Evolutionary conservation across 2,329 filamentous ascomycete species (phyloP).

Genomic region (Colletotrichum sp.): DNA sequence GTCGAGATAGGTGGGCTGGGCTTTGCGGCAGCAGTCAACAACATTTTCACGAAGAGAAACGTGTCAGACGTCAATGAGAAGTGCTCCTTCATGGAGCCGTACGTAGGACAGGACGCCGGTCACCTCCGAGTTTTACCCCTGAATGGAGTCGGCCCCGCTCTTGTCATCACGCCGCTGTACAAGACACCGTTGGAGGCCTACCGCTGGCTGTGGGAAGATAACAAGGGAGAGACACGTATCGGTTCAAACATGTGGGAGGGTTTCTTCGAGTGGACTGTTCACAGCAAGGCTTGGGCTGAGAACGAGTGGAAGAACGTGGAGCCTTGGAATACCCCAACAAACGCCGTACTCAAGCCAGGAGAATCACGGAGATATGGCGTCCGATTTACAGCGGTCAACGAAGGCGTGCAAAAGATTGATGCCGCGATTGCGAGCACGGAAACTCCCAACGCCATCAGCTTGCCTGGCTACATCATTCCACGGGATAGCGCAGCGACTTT

Average conservation of each 20-base stretch:
- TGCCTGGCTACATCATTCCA: constrained; percentile 61
- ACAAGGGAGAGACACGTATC: constrained; percentile 45
- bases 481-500: constrained; percentile 49
- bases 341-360: constrained; percentile 56
- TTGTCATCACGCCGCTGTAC: constrained; percentile 58
- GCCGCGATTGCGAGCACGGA: constrained; percentile 44
- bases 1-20: constrained; percentile 62
- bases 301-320: constrained; percentile 52
- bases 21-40: constrained; percentile 66
- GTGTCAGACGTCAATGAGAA: constrained; percentile 51
- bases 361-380: constrained; percentile 53
- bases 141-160: constrained; percentile 52
- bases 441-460: constrained; percentile 53
- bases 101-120: constrained; percentile 62
- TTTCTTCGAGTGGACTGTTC: constrained; percentile 64
- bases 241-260: constrained; percentile 63
- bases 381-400: constrained; percentile 51
- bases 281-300: constrained; percentile 58
- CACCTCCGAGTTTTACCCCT: constrained; percentile 59
- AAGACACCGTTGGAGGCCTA: constrained; percentile 56
- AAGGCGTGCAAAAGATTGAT: constrained; percentile 52
- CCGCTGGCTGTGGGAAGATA: constrained; percentile 53
- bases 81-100: constrained; percentile 63
- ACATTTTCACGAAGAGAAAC: constrained; percentile 59
- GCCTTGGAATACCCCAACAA: constrained; percentile 64